phyloP scores from a whole-genome alignment of 169 alveolate species.

The Cryptosporidium sp. region DNA sequence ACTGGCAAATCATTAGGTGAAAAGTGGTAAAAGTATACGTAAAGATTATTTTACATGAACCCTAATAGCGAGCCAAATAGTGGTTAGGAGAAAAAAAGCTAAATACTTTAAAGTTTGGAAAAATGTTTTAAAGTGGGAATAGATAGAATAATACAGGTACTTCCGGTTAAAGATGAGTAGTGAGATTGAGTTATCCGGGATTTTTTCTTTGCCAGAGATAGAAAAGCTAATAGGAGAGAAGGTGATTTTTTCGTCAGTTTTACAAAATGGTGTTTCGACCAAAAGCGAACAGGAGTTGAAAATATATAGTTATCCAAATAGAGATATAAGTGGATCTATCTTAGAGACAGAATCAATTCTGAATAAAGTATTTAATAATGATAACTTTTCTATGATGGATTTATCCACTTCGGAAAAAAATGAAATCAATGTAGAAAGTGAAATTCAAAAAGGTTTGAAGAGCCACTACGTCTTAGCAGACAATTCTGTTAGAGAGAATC shows the following conservation, averaged over 20 bases:
- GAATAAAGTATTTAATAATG: conserved; percentile 31
- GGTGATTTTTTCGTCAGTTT: background rate
- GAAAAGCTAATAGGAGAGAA: conserved; percentile 29
- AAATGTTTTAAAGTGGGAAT: background rate
- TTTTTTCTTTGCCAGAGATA: conserved; percentile 22
- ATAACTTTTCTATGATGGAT: conserved; percentile 40
- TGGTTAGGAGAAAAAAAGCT: background rate
- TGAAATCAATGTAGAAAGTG: background rate
- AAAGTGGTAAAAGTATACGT: background rate
- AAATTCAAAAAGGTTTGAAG: background rate
- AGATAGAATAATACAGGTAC: background rate
- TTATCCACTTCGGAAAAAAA: conserved; percentile 11
- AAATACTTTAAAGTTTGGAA: background rate
- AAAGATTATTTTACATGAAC: background rate
- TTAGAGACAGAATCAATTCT: conserved; percentile 35
- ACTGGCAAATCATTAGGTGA: background rate
- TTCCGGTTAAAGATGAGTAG: background rate
- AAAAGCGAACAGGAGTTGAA: background rate
- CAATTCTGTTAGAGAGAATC: background rate
- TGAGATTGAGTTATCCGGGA: conserved; percentile 21
- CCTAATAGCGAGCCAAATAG: background rate
- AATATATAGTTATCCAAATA: background rate
- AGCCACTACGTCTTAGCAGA: background rate
- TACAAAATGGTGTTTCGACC: background rate
- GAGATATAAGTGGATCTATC: background rate